A percentile compares a stretch with the other conserved stretches of the same genome.
Conservation (phyloP, 2,329 filamentous ascomycete species). For the Cordyceps javanica region DNA sequence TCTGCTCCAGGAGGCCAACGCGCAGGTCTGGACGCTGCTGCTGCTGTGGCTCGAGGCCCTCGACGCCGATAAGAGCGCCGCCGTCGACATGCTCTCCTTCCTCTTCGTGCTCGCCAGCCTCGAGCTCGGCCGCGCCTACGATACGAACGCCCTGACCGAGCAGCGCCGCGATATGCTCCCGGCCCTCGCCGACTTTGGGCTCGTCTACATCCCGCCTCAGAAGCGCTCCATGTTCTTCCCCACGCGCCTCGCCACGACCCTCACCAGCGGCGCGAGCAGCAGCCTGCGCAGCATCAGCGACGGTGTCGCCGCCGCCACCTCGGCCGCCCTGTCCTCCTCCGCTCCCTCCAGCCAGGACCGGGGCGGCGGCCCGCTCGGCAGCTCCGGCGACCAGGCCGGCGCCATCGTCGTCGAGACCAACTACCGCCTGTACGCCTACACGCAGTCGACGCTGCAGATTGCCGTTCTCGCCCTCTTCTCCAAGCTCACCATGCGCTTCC, state of each 20-base stretch:
- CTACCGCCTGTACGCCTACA: slow-evolving; percentile 96
- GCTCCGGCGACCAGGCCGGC: slow-evolving; percentile 51
- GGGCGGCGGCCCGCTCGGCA: slow-evolving; percentile 28
- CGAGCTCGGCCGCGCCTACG: slow-evolving; percentile 86
- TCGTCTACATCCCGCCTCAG: slow-evolving; percentile 66
- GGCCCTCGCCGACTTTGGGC: slow-evolving; percentile 84
- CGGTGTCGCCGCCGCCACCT: slow-evolving; percentile 60
- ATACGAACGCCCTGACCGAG: slow-evolving; percentile 73
- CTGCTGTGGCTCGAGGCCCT: slow-evolving; percentile 89
- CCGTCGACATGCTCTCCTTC: slow-evolving; percentile 91
- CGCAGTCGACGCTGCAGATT: slow-evolving; percentile 87
- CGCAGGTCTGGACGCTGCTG: slow-evolving; percentile 92
- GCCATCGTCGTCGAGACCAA: slow-evolving; percentile 98
- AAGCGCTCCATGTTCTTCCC: slow-evolving; percentile 69
- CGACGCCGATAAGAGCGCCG: slow-evolving; percentile 50
- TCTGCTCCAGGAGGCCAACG: slow-evolving; percentile 88
- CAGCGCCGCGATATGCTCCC: slow-evolving; percentile 85
- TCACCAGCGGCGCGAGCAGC: slow-evolving; percentile 74
- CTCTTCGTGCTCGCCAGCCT: slow-evolving; percentile 92
- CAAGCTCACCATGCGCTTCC: slow-evolving; percentile 82
- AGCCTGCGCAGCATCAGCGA: slow-evolving; percentile 64
- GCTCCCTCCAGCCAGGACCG: slow-evolving; percentile 24
- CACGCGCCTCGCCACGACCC: slow-evolving; percentile 86
- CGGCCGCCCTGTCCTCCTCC: slow-evolving; percentile 29
- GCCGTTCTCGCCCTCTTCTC: slow-evolving; percentile 88